Evolutionary conservation across 805 yeast species (phyloP).

Genomic region (Wickerhamomyces strasburgensis): DNA sequence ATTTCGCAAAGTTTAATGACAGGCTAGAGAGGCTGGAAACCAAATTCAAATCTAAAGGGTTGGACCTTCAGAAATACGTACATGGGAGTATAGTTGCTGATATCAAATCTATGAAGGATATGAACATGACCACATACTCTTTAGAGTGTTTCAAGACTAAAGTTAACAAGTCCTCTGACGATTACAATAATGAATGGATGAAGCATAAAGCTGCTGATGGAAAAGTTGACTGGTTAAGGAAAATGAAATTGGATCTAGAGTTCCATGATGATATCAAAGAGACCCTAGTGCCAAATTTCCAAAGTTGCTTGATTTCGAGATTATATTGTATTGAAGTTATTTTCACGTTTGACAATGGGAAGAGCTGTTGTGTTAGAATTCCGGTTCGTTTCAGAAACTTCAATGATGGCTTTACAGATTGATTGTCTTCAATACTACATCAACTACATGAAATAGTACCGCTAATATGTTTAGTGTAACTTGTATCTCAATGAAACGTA

Average conservation of each 20-base stretch:
- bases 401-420: conserved; percentile 12
- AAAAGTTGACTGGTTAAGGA: conserved; percentile 11
- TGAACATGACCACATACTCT: conserved; percentile 11
- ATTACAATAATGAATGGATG: conserved; percentile 26
- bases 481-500: no score
- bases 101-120: conserved; percentile 18
- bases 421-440: no score
- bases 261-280: conserved; percentile 39
- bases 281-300: conserved; percentile 58
- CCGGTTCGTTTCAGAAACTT: conserved; percentile 35
- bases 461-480: no score
- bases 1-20: conserved; percentile 16
- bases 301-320: conserved; percentile 57
- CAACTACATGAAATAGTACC: no score
- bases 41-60: conserved; percentile 6
- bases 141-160: conserved; percentile 19
- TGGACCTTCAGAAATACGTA: conserved; percentile 10
- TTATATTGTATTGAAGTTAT: conserved; percentile 47
- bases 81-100: conserved; percentile 13
- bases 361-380: conserved; percentile 26
- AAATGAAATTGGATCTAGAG: conserved; percentile 37
- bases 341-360: conserved; percentile 33
- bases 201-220: neutral
- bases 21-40: conserved; percentile 17
- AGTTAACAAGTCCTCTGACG: conserved; percentile 15